A percentile compares a stretch with the other conserved stretches of the same genome.
Evolutionary conservation across 164 flowering plant genomes (phyloP).

Genomic region (Vitis rupestris): DNA sequence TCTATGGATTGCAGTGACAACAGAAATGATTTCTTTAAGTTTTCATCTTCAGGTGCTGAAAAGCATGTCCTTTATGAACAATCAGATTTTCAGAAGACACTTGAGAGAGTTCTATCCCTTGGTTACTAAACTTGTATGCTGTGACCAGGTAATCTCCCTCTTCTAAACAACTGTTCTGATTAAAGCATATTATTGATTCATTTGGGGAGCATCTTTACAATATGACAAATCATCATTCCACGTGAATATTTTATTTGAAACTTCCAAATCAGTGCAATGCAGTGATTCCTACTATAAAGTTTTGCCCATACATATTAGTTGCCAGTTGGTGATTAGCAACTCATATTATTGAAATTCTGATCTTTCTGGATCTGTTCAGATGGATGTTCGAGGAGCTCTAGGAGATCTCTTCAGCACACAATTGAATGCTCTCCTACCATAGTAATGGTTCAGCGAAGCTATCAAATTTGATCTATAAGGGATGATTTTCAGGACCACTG

Average conservation of each 20-base stretch:
- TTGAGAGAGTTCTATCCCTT: slow-evolving; percentile 87
- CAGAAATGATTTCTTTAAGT: neutral
- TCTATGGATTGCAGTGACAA: no score
- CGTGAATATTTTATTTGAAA: no score
- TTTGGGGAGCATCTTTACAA: no score
- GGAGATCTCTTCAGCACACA: slow-evolving; percentile 81
- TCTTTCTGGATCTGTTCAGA: slow-evolving; percentile 38
- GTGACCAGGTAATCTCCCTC: slow-evolving; percentile 73
- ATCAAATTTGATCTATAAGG: no score
- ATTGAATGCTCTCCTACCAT: slow-evolving; percentile 56
- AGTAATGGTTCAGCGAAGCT: neutral
- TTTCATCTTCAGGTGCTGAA: slow-evolving; percentile 65
- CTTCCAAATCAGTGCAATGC: no score
- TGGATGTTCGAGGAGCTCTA: slow-evolving; percentile 92
- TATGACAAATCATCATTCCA: no score
- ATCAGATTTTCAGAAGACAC: slow-evolving; percentile 74
- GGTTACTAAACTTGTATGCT: slow-evolving; percentile 92
- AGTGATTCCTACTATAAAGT: no score
- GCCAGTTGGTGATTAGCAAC: no score
- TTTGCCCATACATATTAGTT: no score
- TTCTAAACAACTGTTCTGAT: neutral
- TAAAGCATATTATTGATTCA: no score
- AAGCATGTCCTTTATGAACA: slow-evolving; percentile 87
- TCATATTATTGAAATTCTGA: neutral
- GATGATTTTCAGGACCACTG: no score